These are phyloP conservation scores for Starmerella geochares DNA, from an alignment of 805 yeast genomes.

Conservation along the genomic window DNA sequence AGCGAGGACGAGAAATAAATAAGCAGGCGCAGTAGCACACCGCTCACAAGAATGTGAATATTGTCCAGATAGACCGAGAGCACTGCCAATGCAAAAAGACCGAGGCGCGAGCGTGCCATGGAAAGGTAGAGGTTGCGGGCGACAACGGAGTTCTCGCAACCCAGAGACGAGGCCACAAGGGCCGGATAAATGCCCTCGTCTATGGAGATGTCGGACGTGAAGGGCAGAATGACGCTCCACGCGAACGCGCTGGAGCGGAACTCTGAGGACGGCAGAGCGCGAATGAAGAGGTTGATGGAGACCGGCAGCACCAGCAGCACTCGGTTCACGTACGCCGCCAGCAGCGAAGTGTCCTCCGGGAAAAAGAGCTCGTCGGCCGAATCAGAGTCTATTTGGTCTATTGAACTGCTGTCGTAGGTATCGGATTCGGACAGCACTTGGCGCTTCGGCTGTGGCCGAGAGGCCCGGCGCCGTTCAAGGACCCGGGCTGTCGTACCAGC, in stretches of 20 bases:
- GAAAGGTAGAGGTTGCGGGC: slow-evolving; percentile 21
- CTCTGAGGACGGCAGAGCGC: slow-evolving; percentile 16
- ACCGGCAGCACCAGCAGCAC: slow-evolving; percentile 15
- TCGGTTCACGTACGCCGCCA: slow-evolving; percentile 13
- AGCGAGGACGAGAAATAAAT: slow-evolving; percentile 4
- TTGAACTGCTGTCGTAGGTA: neutral
- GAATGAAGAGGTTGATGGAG: slow-evolving; percentile 8
- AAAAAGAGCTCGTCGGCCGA: slow-evolving; percentile 1
- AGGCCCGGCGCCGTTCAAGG: neutral
- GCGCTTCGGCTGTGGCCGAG: neutral
- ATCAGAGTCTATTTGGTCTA: neutral
- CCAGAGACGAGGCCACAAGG: slow-evolving; percentile 17
- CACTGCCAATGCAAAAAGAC: slow-evolving; percentile 15
- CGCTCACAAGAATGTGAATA: slow-evolving; percentile 17
- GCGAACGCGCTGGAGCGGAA: slow-evolving; percentile 17
- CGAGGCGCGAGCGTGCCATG: slow-evolving; percentile 21
- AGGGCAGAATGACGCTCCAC: slow-evolving; percentile 18
- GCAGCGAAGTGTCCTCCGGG: slow-evolving; percentile 1
- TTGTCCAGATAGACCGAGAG: slow-evolving; percentile 11
- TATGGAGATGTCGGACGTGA: slow-evolving; percentile 20
- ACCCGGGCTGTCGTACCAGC: slow-evolving; percentile 5
- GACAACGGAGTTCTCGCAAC: slow-evolving; percentile 17
- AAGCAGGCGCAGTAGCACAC: slow-evolving; percentile 13
- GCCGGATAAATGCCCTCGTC: slow-evolving; percentile 23
- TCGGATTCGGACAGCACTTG: neutral